Conservation (phyloP, 1,284 basidiomycete genomes). For the Inonotus hispidus region DNA sequence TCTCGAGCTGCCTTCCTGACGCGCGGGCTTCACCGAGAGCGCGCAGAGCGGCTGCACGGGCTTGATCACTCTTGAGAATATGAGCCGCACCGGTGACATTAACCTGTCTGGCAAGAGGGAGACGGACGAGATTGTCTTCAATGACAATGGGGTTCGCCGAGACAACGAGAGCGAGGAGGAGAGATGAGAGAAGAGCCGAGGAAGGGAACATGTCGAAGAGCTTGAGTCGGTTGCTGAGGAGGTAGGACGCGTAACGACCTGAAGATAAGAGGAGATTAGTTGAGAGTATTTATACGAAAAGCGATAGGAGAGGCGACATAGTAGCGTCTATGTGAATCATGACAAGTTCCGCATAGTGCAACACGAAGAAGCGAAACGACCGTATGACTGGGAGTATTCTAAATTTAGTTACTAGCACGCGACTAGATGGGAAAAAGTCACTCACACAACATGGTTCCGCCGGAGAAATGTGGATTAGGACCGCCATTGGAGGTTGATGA, state of each 20-base stretch:
- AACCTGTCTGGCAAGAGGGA: conserved; percentile 45
- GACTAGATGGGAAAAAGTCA: background rate
- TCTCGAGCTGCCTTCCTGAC: conserved; percentile 28
- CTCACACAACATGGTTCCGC: background rate
- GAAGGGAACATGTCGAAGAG: conserved; percentile 26
- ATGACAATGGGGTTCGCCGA: conserved; percentile 42
- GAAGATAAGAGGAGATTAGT: background rate
- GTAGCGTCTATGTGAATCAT: background rate
- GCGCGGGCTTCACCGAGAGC: conserved; percentile 33
- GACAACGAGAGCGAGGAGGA: conserved; percentile 42
- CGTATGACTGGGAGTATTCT: conserved; percentile 1
- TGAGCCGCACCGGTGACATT: conserved; percentile 42
- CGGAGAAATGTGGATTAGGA: background rate
- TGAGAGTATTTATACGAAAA: conserved; percentile 10
- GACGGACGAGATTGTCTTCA: conserved; percentile 34
- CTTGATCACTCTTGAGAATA: conserved; percentile 49
- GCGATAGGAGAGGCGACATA: background rate
- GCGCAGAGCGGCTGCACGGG: conserved; percentile 41
- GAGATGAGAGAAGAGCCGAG: conserved; percentile 34
- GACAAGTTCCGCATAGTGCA: too few relatives aligned
- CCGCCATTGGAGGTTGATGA: background rate
- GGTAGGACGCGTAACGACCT: background rate
- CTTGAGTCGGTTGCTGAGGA: background rate
- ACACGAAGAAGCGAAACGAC: background rate
- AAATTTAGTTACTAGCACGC: background rate